Evolutionary conservation across 768 basidiomycete species (phyloP).

Genomic region (Hygrocybe punicea): DNA sequence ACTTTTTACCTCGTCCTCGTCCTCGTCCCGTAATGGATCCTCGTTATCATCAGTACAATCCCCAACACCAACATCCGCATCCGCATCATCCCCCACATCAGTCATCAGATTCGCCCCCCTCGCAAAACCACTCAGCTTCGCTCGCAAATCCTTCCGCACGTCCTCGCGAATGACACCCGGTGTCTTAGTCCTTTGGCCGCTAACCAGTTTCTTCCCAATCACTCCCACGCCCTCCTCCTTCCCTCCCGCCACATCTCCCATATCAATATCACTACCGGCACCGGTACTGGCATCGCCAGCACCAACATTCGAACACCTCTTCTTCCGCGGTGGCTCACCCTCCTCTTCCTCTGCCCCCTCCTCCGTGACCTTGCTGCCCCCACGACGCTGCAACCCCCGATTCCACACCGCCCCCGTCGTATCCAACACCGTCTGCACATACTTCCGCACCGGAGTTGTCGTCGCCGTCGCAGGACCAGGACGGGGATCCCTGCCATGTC

Average conservation of each 20-base stretch:
- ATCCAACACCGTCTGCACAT: conserved; percentile 40
- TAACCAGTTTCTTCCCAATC: conserved; percentile 4
- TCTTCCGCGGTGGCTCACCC: conserved; percentile 38
- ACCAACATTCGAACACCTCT: conserved; percentile 21
- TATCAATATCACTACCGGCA: neutral
- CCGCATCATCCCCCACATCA: too few relatives aligned
- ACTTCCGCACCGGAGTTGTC: neutral
- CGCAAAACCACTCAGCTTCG: conserved; percentile 52
- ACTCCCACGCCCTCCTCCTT: conserved; percentile 11
- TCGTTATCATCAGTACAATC: conserved; percentile 22
- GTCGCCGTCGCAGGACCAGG: neutral
- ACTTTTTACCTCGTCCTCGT: conserved; percentile 9
- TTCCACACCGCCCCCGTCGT: conserved; percentile 52
- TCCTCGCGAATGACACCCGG: too few relatives aligned
- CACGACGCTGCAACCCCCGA: neutral
- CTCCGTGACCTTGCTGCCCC: neutral
- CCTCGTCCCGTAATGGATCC: conserved; percentile 20
- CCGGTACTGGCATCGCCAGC: neutral
- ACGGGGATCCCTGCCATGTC: neutral
- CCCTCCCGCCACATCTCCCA: neutral
- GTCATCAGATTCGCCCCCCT: too few relatives aligned
- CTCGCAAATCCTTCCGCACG: conserved; percentile 39
- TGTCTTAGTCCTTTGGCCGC: too few relatives aligned
- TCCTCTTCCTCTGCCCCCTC: conserved; percentile 9
- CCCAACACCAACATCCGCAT: too few relatives aligned